phyloP scores from a whole-genome alignment of 2,329 filamentous ascomycete genomes.

The Colletotrichum godetiae region DNA sequence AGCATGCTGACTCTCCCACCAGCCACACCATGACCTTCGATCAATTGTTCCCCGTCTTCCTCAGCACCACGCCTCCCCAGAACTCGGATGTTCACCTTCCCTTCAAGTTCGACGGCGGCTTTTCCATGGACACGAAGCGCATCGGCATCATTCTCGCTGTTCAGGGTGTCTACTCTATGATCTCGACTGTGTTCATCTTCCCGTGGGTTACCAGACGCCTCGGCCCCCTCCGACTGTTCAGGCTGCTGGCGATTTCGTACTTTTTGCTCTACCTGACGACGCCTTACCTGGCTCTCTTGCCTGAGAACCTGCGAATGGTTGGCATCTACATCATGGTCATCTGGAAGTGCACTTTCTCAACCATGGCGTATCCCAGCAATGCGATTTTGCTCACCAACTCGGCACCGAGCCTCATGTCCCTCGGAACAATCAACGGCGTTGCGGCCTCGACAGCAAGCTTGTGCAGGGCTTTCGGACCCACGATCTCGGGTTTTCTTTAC shows the following conservation, averaged over 20 bases:
- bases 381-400: constrained; percentile 91
- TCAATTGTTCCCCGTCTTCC: constrained; percentile 90
- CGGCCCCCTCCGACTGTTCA: constrained; percentile 85
- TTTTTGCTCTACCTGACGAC: constrained; percentile 88
- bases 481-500: constrained; percentile 87
- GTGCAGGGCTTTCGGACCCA: constrained; percentile 88
- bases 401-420: constrained; percentile 82
- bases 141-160: constrained; percentile 90
- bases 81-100: constrained; percentile 66
- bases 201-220: constrained; percentile 80
- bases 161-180: constrained; percentile 90
- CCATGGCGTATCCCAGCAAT: constrained; percentile 90
- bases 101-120: constrained; percentile 90
- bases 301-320: constrained; percentile 74
- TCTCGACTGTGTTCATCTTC: constrained; percentile 87
- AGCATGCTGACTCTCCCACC: constrained; percentile 38
- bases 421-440: constrained; percentile 93
- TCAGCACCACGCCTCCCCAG: constrained; percentile 73
- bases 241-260: constrained; percentile 83
- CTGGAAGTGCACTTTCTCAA: constrained; percentile 93
- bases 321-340: constrained; percentile 83
- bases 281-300: constrained; percentile 89
- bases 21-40: constrained; percentile 98
- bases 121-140: constrained; percentile 82
- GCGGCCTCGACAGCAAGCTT: constrained; percentile 92